phyloP scores from a whole-genome alignment of 108 stramenopile species.

The Nitzschia inconspicua region DNA sequence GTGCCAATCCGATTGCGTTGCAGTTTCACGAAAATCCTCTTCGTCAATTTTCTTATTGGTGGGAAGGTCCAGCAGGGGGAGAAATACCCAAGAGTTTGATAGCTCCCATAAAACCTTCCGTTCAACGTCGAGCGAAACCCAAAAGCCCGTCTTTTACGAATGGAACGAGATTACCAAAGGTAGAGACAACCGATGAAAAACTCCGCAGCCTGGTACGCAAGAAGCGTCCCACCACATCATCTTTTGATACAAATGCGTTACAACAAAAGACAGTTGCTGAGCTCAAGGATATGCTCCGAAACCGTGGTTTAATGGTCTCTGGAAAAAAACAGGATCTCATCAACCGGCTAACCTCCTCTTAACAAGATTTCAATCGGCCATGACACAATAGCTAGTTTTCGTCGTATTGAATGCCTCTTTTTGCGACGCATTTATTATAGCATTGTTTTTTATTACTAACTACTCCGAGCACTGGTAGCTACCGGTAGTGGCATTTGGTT shows the following conservation, averaged over 20 bases:
- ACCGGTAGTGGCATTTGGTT: too few species aligned
- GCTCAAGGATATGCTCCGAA: conserved; percentile 73
- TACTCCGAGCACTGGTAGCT: too few species aligned
- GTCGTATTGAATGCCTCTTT: too few species aligned
- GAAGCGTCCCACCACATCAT: background rate
- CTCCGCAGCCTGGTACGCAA: background rate
- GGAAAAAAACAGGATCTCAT: conserved; percentile 85
- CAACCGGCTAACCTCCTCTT: conserved; percentile 56
- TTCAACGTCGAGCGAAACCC: background rate
- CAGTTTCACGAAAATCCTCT: conserved; percentile 32
- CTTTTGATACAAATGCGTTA: conserved; percentile 1
- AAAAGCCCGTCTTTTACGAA: background rate
- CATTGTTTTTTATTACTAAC: too few species aligned
- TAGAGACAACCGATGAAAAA: background rate
- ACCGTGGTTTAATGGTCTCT: conserved; percentile 73
- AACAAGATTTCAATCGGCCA: too few species aligned
- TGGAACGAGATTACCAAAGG: background rate
- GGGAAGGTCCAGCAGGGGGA: background rate
- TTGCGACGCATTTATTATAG: too few species aligned
- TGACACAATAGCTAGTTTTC: too few species aligned
- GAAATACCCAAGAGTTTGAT: background rate
- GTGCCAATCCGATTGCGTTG: conserved; percentile 46
- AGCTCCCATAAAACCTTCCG: background rate
- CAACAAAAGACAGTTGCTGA: conserved; percentile 57
- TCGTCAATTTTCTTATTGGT: conserved; percentile 24